These are phyloP conservation scores for Trichoderma reesei DNA, from an alignment of 495 filamentous ascomycete species.

Conservation along the genomic window DNA sequence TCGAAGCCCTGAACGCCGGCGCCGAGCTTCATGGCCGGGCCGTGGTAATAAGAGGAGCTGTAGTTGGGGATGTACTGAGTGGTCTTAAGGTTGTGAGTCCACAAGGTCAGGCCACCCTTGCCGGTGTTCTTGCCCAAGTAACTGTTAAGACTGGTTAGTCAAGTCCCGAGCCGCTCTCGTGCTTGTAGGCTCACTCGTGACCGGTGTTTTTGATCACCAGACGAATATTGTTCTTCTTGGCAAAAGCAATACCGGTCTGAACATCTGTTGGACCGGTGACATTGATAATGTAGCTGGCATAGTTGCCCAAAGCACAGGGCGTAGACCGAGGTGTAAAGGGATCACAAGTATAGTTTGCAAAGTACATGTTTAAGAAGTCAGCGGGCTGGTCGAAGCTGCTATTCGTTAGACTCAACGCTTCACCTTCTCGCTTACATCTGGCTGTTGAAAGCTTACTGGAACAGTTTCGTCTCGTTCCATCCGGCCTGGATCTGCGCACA, in stretches of 20 bases:
- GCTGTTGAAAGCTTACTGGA: too few relatives aligned
- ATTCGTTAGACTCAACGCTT: too few relatives aligned
- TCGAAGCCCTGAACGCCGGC: conserved; percentile 44
- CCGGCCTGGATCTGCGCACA: conserved; percentile 8
- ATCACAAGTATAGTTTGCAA: conserved; percentile 44
- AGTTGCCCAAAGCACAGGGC: conserved; percentile 45
- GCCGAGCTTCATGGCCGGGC: conserved; percentile 41
- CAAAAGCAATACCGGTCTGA: conserved; percentile 29
- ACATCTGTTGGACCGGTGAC: conserved; percentile 26
- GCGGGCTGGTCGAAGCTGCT: conserved; percentile 15
- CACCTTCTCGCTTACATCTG: too few relatives aligned
- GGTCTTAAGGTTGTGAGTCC: conserved; percentile 51
- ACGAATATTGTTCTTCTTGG: conserved; percentile 24
- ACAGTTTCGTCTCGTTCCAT: not conserved
- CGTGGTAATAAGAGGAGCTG: conserved; percentile 25
- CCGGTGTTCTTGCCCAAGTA: conserved; percentile 38
- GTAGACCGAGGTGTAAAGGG: conserved; percentile 35
- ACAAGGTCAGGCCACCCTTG: conserved; percentile 44
- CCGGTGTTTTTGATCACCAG: conserved; percentile 36
- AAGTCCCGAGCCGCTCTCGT: not conserved
- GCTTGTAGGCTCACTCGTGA: conserved; percentile 25
- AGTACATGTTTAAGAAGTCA: conserved; percentile 17
- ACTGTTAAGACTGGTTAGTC: conserved; percentile 8
- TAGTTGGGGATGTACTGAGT: conserved; percentile 31
- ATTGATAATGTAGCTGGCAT: conserved; percentile 45